Percentiles rank a stretch among this genome's conserved stretches.
Conservation (phyloP, 164 flowering plant genomes). For the Brasenia schreberi region DNA sequence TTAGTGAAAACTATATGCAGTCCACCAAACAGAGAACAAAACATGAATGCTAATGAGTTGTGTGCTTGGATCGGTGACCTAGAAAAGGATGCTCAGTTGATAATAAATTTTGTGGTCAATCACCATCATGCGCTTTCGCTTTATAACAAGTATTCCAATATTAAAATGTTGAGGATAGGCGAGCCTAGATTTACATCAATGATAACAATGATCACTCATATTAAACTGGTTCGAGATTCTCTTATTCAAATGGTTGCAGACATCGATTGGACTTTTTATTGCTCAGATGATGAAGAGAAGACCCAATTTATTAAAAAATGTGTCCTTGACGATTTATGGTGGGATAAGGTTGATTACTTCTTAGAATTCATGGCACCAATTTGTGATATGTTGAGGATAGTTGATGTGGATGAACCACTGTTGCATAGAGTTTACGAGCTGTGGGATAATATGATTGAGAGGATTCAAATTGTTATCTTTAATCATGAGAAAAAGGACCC, state of each 20-base stretch:
- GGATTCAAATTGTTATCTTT: not conserved
- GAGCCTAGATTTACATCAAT: not conserved
- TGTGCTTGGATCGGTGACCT: not conserved
- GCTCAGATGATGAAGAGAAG: slow-evolving; percentile 1
- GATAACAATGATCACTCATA: not conserved
- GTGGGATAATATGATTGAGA: slow-evolving; percentile 2
- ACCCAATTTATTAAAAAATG: not conserved
- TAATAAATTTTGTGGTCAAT: not conserved
- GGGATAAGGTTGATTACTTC: slow-evolving; percentile 1
- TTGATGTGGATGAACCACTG: not conserved
- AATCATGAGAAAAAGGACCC: not conserved
- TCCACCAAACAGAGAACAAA: not conserved
- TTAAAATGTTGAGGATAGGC: not conserved
- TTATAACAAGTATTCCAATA: not conserved
- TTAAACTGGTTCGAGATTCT: not conserved
- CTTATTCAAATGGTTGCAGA: not conserved
- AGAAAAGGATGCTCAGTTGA: not conserved
- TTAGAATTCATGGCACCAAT: not conserved
- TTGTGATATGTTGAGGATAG: not conserved
- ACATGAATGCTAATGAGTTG: not conserved
- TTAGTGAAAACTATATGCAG: not conserved
- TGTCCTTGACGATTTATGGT: slow-evolving; percentile 1
- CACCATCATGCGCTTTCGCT: not conserved
- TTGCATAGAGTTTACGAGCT: not conserved
- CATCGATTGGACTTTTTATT: not conserved